phyloP scores from a whole-genome alignment of 495 filamentous ascomycete genomes.

The Penicillium lividum region DNA sequence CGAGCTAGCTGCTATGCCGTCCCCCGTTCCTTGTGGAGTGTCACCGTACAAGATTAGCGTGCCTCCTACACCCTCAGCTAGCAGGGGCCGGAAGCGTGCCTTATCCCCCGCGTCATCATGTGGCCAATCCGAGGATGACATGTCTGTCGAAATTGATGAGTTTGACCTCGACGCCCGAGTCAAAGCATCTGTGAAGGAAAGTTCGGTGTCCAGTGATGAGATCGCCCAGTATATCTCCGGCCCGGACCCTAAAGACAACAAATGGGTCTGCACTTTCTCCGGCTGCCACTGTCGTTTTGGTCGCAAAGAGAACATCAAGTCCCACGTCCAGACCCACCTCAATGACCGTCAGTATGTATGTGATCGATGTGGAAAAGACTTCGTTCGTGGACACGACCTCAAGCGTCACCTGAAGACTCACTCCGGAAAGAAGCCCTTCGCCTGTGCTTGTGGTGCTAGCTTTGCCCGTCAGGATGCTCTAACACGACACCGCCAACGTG shows the following conservation, averaged over 20 bases:
- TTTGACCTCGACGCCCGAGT: slow-evolving; percentile 49
- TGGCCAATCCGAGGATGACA: slow-evolving; percentile 34
- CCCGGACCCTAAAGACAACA: slow-evolving; percentile 67
- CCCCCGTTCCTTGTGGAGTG: slow-evolving; percentile 29
- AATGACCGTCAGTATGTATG: slow-evolving; percentile 93
- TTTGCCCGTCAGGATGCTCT: slow-evolving; percentile 94
- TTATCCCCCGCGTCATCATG: slow-evolving; percentile 29
- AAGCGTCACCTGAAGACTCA: slow-evolving; percentile 98
- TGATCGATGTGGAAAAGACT: slow-evolving; percentile 85
- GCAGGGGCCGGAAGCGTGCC: neutral
- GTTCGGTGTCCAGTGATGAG: slow-evolving; percentile 83
- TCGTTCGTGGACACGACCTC: slow-evolving; percentile 94
- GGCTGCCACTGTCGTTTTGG: slow-evolving; percentile 84
- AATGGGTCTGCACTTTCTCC: slow-evolving; percentile 83
- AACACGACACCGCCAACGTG: slow-evolving; percentile 88
- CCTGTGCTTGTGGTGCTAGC: slow-evolving; percentile 84
- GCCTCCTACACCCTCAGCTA: no score
- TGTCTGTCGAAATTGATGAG: slow-evolving; percentile 43
- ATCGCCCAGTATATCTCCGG: slow-evolving; percentile 83
- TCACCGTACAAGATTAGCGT: slow-evolving; percentile 32
- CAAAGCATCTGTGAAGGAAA: slow-evolving; percentile 60
- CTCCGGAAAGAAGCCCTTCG: slow-evolving; percentile 87
- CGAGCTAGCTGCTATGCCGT: slow-evolving; percentile 48
- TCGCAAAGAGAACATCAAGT: slow-evolving; percentile 95
- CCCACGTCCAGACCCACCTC: slow-evolving; percentile 95